Percentiles rank a stretch among this genome's conserved stretches.
Conservation (phyloP, 2,329 filamentous ascomycete species). For the Paracamarosporium sp. region DNA sequence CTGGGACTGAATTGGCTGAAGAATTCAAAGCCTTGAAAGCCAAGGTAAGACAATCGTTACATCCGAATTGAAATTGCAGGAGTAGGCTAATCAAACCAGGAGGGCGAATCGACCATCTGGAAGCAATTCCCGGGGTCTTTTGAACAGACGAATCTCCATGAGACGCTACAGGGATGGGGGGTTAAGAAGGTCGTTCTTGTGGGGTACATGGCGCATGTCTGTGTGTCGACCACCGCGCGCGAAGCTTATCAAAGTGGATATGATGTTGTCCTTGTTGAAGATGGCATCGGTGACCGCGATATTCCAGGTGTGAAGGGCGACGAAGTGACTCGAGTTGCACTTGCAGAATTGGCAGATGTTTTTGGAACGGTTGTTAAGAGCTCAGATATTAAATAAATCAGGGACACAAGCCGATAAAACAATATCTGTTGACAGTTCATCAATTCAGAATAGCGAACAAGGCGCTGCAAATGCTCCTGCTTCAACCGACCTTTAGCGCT, state of each 20-base stretch:
- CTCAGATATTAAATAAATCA: conserved; percentile 50
- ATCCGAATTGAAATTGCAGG: not conserved
- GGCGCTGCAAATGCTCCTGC: not conserved
- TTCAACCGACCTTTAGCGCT: conserved; percentile 21
- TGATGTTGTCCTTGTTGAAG: conserved; percentile 67
- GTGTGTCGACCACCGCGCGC: conserved; percentile 68
- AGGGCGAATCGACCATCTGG: conserved; percentile 61
- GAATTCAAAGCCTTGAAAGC: conserved; percentile 68
- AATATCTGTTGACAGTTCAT: not conserved
- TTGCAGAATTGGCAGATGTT: conserved; percentile 68
- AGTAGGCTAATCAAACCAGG: conserved; percentile 24
- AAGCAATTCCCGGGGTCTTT: conserved; percentile 69
- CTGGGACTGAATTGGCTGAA: conserved; percentile 63
- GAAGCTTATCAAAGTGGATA: conserved; percentile 67
- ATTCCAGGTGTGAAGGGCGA: conserved; percentile 67
- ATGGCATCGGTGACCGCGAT: conserved; percentile 70
- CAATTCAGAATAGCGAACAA: not conserved
- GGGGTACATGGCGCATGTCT: conserved; percentile 72
- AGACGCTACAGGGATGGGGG: conserved; percentile 58
- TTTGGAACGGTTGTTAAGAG: conserved; percentile 67
- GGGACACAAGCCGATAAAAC: not conserved
- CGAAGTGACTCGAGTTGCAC: conserved; percentile 55
- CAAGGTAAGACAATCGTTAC: conserved; percentile 15
- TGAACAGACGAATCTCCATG: conserved; percentile 65
- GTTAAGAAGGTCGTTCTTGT: conserved; percentile 67